Evolutionary conservation across 257 asterid genomes (phyloP).

Genomic region (Nicotiana attenuata): DNA sequence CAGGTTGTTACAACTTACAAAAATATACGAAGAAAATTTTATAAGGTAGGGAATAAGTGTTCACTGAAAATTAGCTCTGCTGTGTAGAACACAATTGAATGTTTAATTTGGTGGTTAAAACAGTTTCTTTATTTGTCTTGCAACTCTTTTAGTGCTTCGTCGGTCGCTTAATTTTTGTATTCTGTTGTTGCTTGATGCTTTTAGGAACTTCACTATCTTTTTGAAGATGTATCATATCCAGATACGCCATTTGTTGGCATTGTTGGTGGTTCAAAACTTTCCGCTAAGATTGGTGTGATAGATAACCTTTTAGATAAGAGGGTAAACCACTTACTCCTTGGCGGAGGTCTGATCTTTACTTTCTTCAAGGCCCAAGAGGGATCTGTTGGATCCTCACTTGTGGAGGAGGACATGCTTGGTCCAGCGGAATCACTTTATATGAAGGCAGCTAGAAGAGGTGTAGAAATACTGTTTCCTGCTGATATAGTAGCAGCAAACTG

Average conservation of each 20-base stretch:
- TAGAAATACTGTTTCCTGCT: conserved; percentile 31
- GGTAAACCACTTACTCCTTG: conserved; percentile 33
- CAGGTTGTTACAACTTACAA: not conserved
- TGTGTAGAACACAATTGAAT: not conserved
- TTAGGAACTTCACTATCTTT: conserved; percentile 73
- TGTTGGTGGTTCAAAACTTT: conserved; percentile 48
- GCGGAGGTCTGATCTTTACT: conserved; percentile 49
- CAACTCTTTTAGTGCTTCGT: not conserved
- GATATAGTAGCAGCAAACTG: conserved; percentile 42
- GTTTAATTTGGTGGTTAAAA: not conserved
- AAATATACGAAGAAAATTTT: too few relatives aligned
- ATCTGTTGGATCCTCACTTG: conserved; percentile 41
- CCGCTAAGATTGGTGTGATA: conserved; percentile 36
- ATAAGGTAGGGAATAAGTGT: too few relatives aligned
- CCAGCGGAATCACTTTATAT: conserved; percentile 37
- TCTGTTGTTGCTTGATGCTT: not conserved
- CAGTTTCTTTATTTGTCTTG: not conserved
- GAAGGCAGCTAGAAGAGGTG: conserved; percentile 36
- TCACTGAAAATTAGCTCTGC: too few relatives aligned
- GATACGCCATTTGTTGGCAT: conserved; percentile 43
- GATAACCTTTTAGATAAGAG: conserved; percentile 30
- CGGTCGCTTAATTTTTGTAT: not conserved
- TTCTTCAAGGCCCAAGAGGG: conserved; percentile 44
- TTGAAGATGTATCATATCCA: conserved; percentile 62
- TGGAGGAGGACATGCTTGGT: conserved; percentile 38